Evolutionary conservation across 345 rosid species (phyloP).

Genomic region (Syzygium jambos): DNA sequence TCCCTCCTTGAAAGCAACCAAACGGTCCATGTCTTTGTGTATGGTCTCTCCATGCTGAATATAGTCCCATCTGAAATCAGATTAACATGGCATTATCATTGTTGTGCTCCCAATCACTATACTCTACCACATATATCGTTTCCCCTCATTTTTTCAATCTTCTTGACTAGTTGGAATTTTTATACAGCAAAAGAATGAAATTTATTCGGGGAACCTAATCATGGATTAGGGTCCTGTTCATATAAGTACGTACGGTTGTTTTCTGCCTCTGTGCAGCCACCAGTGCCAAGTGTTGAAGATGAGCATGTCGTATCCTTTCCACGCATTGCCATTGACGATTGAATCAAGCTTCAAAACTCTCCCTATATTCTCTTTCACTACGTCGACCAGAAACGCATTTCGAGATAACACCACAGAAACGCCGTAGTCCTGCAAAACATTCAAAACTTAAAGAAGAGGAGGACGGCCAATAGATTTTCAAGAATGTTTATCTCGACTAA

Average conservation of each 20-base stretch:
- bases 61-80: slow-evolving; percentile 45
- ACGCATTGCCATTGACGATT: slow-evolving; percentile 30
- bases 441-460: background rate
- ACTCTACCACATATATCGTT: background rate
- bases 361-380: slow-evolving; percentile 32
- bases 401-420: slow-evolving; percentile 26
- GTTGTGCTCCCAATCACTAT: background rate
- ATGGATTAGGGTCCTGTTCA: background rate
- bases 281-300: slow-evolving; percentile 70
- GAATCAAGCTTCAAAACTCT: slow-evolving; percentile 49
- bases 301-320: slow-evolving; percentile 49
- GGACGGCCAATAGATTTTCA: background rate
- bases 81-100: background rate
- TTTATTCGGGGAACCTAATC: background rate
- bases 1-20: slow-evolving; percentile 39
- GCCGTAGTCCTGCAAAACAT: slow-evolving; percentile 27
- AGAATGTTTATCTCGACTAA: background rate
- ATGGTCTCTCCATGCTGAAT: slow-evolving; percentile 23
- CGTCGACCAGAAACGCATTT: slow-evolving; percentile 41
- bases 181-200: background rate
- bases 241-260: slow-evolving; percentile 32
- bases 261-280: slow-evolving; percentile 57
- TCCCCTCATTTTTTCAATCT: background rate
- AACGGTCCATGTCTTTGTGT: slow-evolving; percentile 49
- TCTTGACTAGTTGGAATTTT: background rate